A percentile compares a stretch with the other conserved stretches of the same genome.
phyloP scores from a whole-genome alignment of 768 basidiomycete genomes.

The Pleurotus ostreatus region DNA sequence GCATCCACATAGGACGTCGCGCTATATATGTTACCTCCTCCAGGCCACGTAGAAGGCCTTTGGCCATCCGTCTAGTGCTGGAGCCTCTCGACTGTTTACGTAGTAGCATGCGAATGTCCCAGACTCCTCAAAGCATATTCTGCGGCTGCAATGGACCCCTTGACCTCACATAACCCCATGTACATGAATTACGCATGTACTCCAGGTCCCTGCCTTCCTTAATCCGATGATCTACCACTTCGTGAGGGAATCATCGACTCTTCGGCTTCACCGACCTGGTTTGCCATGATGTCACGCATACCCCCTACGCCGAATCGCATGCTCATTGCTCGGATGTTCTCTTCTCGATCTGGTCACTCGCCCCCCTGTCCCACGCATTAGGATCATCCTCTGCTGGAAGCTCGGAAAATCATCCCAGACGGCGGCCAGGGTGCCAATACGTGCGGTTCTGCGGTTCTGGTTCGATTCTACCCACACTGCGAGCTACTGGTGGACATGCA shows the following conservation, averaged over 20 bases:
- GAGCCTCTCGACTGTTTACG: too few species aligned
- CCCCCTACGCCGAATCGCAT: background rate
- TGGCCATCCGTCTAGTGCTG: too few species aligned
- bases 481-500: background rate
- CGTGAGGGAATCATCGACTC: background rate
- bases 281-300: slow-evolving; percentile 1
- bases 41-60: too few species aligned
- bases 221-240: too few species aligned
- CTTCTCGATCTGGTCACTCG: background rate
- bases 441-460: background rate
- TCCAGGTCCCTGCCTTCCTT: too few species aligned
- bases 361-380: background rate
- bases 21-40: too few species aligned
- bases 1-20: too few species aligned
- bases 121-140: too few species aligned
- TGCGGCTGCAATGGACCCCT: too few species aligned
- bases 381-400: slow-evolving; percentile 1
- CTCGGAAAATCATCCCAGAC: background rate
- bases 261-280: background rate
- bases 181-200: too few species aligned
- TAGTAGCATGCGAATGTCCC: too few species aligned
- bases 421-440: background rate
- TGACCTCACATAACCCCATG: too few species aligned
- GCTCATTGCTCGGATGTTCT: background rate
- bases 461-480: background rate